phyloP scores from a whole-genome alignment of 2,329 filamentous ascomycete genomes.

The Neocucurbitaria cava region DNA sequence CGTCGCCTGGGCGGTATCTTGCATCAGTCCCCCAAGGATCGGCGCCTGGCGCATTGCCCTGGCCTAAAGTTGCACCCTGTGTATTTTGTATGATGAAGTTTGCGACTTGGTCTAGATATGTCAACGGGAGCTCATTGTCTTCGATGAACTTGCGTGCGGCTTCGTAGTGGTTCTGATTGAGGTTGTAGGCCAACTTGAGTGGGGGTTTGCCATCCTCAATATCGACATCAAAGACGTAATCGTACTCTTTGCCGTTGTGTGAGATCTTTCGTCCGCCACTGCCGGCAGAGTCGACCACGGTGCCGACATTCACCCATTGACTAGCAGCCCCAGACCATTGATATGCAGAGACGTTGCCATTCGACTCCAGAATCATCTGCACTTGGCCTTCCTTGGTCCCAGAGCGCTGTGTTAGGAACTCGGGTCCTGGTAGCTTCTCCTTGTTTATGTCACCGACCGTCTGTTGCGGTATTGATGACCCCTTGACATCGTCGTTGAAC shows the following conservation, averaged over 20 bases:
- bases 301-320: slow-evolving; percentile 89
- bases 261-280: slow-evolving; percentile 71
- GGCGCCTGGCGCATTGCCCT: slow-evolving; percentile 58
- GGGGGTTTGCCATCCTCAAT: slow-evolving; percentile 94
- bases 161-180: slow-evolving; percentile 91
- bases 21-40: slow-evolving; percentile 82
- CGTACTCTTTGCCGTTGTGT: slow-evolving; percentile 86
- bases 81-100: slow-evolving; percentile 93
- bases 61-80: slow-evolving; percentile 81
- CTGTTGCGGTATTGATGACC: slow-evolving; percentile 86
- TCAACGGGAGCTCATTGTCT: slow-evolving; percentile 85
- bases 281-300: slow-evolving; percentile 86
- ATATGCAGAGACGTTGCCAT: slow-evolving; percentile 85
- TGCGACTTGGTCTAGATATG: slow-evolving; percentile 88
- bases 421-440: slow-evolving; percentile 86
- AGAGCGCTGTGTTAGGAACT: slow-evolving; percentile 79
- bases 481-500: slow-evolving; percentile 83
- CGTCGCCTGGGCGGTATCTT: slow-evolving; percentile 77
- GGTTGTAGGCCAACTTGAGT: slow-evolving; percentile 91
- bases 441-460: slow-evolving; percentile 82
- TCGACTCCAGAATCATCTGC: slow-evolving; percentile 83
- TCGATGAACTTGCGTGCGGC: slow-evolving; percentile 89
- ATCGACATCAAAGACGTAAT: slow-evolving; percentile 96
- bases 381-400: slow-evolving; percentile 98
- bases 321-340: slow-evolving; percentile 74